A percentile compares a stretch with the other conserved stretches of the same genome.
Evolutionary conservation across 2,329 filamentous ascomycete species (phyloP).

Genomic region (Trichoderma sp.): DNA sequence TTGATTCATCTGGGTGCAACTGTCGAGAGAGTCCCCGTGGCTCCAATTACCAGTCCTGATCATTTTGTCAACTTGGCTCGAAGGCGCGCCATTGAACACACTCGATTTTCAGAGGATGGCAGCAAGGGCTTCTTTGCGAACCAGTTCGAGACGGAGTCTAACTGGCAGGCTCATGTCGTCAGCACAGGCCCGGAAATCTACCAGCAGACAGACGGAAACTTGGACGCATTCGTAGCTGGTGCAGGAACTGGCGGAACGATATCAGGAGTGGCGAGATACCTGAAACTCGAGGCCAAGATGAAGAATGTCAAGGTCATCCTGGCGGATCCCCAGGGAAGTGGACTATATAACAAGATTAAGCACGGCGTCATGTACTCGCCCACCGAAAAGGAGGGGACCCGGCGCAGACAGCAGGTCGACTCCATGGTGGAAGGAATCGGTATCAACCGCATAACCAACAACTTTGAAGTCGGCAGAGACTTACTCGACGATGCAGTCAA

Average conservation of each 20-base stretch:
- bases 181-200: slow-evolving; percentile 90
- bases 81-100: slow-evolving; percentile 73
- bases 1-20: slow-evolving; percentile 85
- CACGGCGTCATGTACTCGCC: slow-evolving; percentile 94
- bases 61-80: slow-evolving; percentile 96
- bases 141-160: slow-evolving; percentile 90
- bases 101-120: slow-evolving; percentile 51
- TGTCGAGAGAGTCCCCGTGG: slow-evolving; percentile 89
- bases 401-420: slow-evolving; percentile 88
- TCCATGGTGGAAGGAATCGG: slow-evolving; percentile 95
- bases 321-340: slow-evolving; percentile 92
- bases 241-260: slow-evolving; percentile 95
- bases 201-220: slow-evolving; percentile 67
- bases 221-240: slow-evolving; percentile 90
- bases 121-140: slow-evolving; percentile 91
- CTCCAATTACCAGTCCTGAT: slow-evolving; percentile 87
- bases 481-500: slow-evolving; percentile 87
- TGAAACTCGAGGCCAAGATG: slow-evolving; percentile 70
- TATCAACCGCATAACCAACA: slow-evolving; percentile 90
- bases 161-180: slow-evolving; percentile 80
- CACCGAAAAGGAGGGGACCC: slow-evolving; percentile 87
- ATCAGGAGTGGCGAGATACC: slow-evolving; percentile 77
- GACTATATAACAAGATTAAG: slow-evolving; percentile 86
- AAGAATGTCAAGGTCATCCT: slow-evolving; percentile 68
- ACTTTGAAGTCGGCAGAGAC: slow-evolving; percentile 85